Percentiles rank a stretch among this genome's conserved stretches.
These are phyloP conservation scores for Venturia aucupariae DNA, from an alignment of 2,329 filamentous ascomycete genomes.

Conservation along the genomic window DNA sequence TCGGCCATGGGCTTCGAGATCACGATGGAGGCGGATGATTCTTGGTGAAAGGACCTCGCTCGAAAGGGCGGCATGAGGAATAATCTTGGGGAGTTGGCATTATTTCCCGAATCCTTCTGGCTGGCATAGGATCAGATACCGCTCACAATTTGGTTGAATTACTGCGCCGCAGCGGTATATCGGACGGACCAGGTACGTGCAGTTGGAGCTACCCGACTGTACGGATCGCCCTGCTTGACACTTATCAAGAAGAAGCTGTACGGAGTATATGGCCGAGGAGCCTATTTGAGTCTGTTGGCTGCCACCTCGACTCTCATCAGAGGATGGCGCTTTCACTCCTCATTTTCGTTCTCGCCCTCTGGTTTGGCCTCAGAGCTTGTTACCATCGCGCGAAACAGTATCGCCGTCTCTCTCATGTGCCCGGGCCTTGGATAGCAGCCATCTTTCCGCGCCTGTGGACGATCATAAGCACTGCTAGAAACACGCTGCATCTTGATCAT, in stretches of 20 bases:
- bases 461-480: slow-evolving; percentile 4
- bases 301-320: not conserved
- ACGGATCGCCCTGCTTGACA: not conserved
- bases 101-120: not conserved
- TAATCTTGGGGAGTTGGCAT: no score
- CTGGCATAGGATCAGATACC: not conserved
- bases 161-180: not conserved
- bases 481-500: slow-evolving; percentile 8
- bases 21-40: not conserved
- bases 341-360: not conserved
- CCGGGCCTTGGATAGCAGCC: slow-evolving; percentile 5
- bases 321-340: not conserved
- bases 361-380: not conserved
- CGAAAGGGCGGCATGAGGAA: not conserved
- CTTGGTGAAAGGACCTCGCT: not conserved
- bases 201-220: not conserved
- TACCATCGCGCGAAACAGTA: slow-evolving; percentile 3
- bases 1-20: not conserved
- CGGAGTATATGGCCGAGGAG: not conserved
- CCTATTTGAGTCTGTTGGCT: not conserved
- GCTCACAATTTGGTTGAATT: not conserved
- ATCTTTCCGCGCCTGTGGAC: not conserved
- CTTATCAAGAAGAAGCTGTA: not conserved
- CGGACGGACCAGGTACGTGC: no score
- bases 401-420: slow-evolving; percentile 5